A percentile compares a stretch with the other conserved stretches of the same genome.
Evolutionary conservation across 1,284 basidiomycete genomes (phyloP).

Genomic region (Naganishia liquefaciens): DNA sequence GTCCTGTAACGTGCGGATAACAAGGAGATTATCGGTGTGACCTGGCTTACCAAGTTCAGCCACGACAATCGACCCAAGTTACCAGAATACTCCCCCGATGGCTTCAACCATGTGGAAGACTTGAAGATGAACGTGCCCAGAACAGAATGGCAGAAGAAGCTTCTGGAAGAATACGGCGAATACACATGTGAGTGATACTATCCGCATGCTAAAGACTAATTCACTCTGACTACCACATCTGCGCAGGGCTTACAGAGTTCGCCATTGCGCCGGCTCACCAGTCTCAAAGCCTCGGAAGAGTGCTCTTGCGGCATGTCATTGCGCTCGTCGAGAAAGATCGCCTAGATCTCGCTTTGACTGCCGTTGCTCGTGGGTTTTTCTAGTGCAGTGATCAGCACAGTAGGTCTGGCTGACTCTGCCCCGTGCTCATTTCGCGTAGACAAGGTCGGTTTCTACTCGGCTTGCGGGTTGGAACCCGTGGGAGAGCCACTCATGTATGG

Average conservation of each 20-base stretch:
- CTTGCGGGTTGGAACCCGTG: neutral
- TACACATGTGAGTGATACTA: neutral
- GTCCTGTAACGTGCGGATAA: neutral
- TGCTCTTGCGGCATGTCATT: neutral
- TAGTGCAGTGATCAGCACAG: neutral
- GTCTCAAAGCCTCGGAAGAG: neutral
- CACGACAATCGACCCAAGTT: neutral
- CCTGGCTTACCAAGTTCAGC: neutral
- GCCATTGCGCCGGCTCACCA: conserved; percentile 1
- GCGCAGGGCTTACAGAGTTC: neutral
- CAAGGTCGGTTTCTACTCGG: neutral
- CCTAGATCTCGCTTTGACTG: neutral
- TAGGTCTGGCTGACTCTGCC: neutral
- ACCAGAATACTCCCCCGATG: neutral
- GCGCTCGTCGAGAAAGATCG: neutral
- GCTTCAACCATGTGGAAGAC: neutral
- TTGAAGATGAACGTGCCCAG: neutral
- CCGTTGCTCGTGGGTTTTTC: neutral
- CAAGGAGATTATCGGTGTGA: neutral
- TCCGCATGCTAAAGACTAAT: neutral
- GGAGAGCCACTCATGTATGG: neutral
- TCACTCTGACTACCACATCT: too few species aligned
- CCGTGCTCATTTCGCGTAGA: neutral
- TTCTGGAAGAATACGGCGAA: neutral
- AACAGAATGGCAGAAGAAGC: neutral